Base-by-base conservation (phyloP, 306 rosid species). In the Sesbania bispinosa region DNA sequence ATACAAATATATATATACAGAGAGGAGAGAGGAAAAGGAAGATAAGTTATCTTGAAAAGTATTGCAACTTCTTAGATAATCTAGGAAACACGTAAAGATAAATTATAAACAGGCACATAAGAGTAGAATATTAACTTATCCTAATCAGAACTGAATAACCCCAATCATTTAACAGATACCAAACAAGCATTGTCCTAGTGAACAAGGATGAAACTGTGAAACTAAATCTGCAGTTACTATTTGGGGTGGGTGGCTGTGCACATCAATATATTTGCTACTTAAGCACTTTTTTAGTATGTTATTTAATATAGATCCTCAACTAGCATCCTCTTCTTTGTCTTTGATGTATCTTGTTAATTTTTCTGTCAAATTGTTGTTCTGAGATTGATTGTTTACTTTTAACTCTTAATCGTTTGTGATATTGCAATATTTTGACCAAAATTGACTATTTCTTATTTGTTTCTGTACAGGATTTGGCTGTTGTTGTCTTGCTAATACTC, bases 401-500 rank as follows among this genome's bases (percentile, higher is more conserved):
- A 30, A 13, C 61, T 53, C 20, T 21, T 51, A n/a, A 54, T 9
- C 5, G 8, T 10, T 26, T 48, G 60, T 55, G 19, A 9, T 47
- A 16, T 53, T 62, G 75, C 67, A 23, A 74, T 68, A 74, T 41
- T 60, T 66, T 72, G 51, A 73, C 61, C 5, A 1, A 26, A 58
- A 70, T 24, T 71, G 59, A 83, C 53, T 58, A 57, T 78, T 58
- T 61, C 73, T 59, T 54, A 70, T 41, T 77, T 78, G 62, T 51
- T 74, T 80, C 23, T 76, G 23, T 83, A 73, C 92, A 95, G 99
- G 99, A 95, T 82, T 86, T 95, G 96, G 99, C 96, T 29, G 99
- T 92, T 71, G 99, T 95, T 81, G 97, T 92, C 73, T 84, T 95
- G 90, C 93, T 95, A 58, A 95, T 95, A 73, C 99, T 95, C 82